Evolutionary conservation across 306 rosid species (phyloP).

Genomic region (Medicago arabica): DNA sequence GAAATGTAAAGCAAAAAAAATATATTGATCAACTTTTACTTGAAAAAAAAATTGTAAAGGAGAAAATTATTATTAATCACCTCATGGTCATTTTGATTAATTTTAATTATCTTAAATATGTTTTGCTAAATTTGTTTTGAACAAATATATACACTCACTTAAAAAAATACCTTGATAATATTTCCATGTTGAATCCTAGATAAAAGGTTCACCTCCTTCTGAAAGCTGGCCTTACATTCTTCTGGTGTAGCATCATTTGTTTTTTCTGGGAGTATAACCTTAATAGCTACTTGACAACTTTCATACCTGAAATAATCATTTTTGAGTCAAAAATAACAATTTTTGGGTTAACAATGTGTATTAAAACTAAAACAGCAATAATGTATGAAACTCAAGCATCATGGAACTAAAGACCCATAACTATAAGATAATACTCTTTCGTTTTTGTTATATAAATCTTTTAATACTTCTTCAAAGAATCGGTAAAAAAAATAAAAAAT

Average conservation of each 20-base stretch:
- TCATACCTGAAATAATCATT: slow-evolving; percentile 50
- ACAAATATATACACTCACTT: background rate
- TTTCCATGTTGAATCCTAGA: slow-evolving; percentile 55
- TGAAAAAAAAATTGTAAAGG: too few relatives aligned
- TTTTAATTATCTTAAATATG: background rate
- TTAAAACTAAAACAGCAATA: too few relatives aligned
- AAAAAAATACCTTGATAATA: slow-evolving; percentile 54
- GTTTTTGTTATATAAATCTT: too few relatives aligned
- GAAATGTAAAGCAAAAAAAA: background rate
- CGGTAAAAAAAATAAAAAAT: too few relatives aligned
- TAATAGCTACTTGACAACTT: slow-evolving; percentile 53
- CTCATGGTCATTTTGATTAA: too few relatives aligned
- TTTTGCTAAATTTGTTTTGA: background rate
- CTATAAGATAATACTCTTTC: too few relatives aligned
- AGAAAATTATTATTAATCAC: too few relatives aligned
- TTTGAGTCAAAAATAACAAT: too few relatives aligned
- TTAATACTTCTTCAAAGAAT: too few relatives aligned
- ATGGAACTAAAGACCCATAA: too few relatives aligned
- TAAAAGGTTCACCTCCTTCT: slow-evolving; percentile 60
- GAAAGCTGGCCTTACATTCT: slow-evolving; percentile 54
- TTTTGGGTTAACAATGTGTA: too few relatives aligned
- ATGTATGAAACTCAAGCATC: too few relatives aligned
- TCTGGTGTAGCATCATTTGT: slow-evolving; percentile 42
- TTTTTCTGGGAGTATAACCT: slow-evolving; percentile 47
- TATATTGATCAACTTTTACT: background rate